Base-by-base conservation (phyloP, 2,329 filamentous ascomycete species). In the Nakataea oryzae region DNA sequence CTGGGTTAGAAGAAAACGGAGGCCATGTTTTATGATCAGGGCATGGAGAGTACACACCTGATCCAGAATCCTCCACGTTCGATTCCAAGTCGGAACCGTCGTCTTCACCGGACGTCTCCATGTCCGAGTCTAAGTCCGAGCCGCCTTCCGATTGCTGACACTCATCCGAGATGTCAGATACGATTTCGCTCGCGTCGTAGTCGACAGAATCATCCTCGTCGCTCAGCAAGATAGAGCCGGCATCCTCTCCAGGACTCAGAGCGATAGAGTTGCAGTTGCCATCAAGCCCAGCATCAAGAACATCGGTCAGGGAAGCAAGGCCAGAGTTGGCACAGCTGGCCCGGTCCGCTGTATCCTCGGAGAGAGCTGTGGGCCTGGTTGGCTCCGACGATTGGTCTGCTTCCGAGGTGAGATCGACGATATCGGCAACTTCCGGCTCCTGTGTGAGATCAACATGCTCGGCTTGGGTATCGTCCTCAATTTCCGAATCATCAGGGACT, bases 121-220 rank as follows among this genome's bases (percentile, higher is more conserved):
- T 34, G 24, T 58, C 57, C 9, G 27, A 41, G 3, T 58, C 13
- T 14, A 41, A 1, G 54, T 60, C 13, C 32, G 50, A 27, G 26
- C 11, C 30, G 30, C 30, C 30, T 30, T 30, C 30, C 21, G 41
- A 47, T 7, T 21, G 34, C 34, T 21, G 28, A 21, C 54, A 32
- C 34, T 41, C 55, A 13, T 50, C 24, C 2, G 58, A 47, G 32
- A 47, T 56, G 4, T 57, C 58, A 50, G n/a, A 58, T 11, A 50
- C 54, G 17, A 30, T 57, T 11, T 28, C 34, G 34, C 58, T 54
- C 2, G 24, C 26, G 17, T 60, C n/a, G 6, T 24, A 26, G 5
- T 29, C 34, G 2, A 32, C 61, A 12, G 61, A 61, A 3, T 61
- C 47, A 17, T 64, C 58, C 1, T 55, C 58, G 13, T 63, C 58